phyloP scores from a whole-genome alignment of 2,329 filamentous ascomycete genomes.

The Diaporthe capsici region DNA sequence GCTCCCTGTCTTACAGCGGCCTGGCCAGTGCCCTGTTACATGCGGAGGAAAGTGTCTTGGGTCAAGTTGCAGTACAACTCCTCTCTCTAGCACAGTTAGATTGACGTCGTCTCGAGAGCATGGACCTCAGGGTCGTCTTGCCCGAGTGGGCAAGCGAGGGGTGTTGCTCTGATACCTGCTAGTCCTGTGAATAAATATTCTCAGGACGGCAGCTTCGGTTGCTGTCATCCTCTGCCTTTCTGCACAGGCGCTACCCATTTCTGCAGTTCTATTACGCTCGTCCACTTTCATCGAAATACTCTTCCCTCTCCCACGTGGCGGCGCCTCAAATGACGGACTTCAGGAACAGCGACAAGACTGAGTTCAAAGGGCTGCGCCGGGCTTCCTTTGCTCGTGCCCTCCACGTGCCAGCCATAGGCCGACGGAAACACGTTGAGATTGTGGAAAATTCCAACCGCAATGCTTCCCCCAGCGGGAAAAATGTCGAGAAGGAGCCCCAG shows the following conservation, averaged over 20 bases:
- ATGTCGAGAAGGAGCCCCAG: background rate
- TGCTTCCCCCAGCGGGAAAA: background rate
- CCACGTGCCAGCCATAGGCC: conserved; percentile 38
- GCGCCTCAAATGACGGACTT: conserved; percentile 37
- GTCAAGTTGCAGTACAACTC: conserved; percentile 25
- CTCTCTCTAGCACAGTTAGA: conserved; percentile 16
- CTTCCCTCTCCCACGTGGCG: background rate
- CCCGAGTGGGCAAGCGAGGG: conserved; percentile 15
- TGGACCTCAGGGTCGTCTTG: conserved; percentile 18
- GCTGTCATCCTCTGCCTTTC: background rate
- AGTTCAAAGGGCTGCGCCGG: conserved; percentile 34
- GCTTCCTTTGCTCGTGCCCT: conserved; percentile 40
- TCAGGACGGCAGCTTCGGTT: conserved; percentile 11
- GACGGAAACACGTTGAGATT: conserved; percentile 24
- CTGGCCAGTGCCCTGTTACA: conserved; percentile 29
- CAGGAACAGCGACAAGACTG: conserved; percentile 29
- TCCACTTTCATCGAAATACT: background rate
- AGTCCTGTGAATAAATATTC: conserved; percentile 25
- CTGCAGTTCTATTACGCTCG: background rate
- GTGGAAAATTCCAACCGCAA: conserved; percentile 20
- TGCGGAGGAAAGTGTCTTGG: conserved; percentile 21
- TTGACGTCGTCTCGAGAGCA: conserved; percentile 27
- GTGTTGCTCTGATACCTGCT: conserved; percentile 7
- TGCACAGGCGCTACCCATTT: background rate
- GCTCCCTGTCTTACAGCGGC: conserved; percentile 19